Base-by-base conservation (phyloP, 2,329 filamentous ascomycete genomes). In the Fusarium torreyae region DNA sequence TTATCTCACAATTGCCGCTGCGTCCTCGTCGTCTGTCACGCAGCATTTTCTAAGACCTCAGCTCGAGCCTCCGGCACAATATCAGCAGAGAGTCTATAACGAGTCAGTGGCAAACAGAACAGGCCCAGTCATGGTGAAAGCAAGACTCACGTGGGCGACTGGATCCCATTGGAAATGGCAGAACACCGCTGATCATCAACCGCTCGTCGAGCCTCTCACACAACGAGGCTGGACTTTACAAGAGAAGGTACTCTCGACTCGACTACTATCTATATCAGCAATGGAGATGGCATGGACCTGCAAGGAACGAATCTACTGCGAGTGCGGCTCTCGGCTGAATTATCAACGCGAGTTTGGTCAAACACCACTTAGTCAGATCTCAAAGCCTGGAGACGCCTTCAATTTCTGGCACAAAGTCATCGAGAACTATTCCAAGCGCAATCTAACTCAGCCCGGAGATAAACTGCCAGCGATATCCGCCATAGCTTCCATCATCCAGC, bases 401-500 rank as follows among this genome's bases (percentile, higher is more conserved):
- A 57, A 52, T 4, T 75, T 75, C 33, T 77, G 76, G 76, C 72
- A 75, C 36, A 74, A 75, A 15, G 63, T 75, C 1, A 63, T 77
- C 17, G 71, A 76, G 44, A 74, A 69, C 44, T 78, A 78, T 46
- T 71, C 75, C 3, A 62, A 66, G 22, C 57, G 73, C 6, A 50
- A 68, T 3, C 45, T 79, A 17, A 73, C 72, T 0, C 57, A 72
- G 1, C 31, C 48, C 5, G 28, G 52, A 0, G 77, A 79, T 42
- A 73, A 72, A 20, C 66, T 79, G 6, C 74, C 76, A 0, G 77
- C 75, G 2, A 72, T 79, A 38, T 76, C 75, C 5, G 76, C 75
- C 1, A 60, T 77, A 22, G 77, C 76, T 0, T 68, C 62, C 6
- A 56, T 65, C 6, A 45, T 78, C 34, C 69, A 70, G 31, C 57